Percentiles rank a stretch among this genome's conserved stretches.
phyloP scores from a whole-genome alignment of 257 asterid species.

The Capsicum baccatum region DNA sequence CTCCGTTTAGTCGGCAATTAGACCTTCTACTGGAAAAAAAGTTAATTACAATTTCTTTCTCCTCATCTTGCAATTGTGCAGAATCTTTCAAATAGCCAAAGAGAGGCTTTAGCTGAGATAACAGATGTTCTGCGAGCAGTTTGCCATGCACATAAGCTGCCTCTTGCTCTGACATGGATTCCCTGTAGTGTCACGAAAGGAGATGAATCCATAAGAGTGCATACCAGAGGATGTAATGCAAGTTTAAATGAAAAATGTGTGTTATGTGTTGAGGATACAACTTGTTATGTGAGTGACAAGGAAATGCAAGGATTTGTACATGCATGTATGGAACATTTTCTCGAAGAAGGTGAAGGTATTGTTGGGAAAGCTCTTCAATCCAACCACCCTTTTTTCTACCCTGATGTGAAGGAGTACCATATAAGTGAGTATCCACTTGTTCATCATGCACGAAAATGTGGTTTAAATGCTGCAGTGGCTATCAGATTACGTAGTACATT shows the following conservation, averaged over 20 bases:
- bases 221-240: slow-evolving; percentile 32
- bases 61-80: slow-evolving; percentile 59
- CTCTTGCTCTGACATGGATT: slow-evolving; percentile 92
- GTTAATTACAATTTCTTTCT: slow-evolving; percentile 23
- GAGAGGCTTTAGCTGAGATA: slow-evolving; percentile 81
- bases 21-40: neutral
- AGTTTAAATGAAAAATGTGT: slow-evolving; percentile 46
- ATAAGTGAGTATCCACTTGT: slow-evolving; percentile 86
- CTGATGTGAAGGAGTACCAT: slow-evolving; percentile 77
- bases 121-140: slow-evolving; percentile 78
- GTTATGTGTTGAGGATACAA: slow-evolving; percentile 62
- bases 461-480: slow-evolving; percentile 91
- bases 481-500: slow-evolving; percentile 77
- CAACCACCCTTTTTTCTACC: slow-evolving; percentile 75
- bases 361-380: slow-evolving; percentile 95
- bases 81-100: slow-evolving; percentile 69
- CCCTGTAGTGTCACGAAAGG: slow-evolving; percentile 61
- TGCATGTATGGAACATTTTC: slow-evolving; percentile 78
- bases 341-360: slow-evolving; percentile 84
- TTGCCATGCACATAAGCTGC: slow-evolving; percentile 87
- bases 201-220: slow-evolving; percentile 14
- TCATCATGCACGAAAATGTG: slow-evolving; percentile 88
- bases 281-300: slow-evolving; percentile 77
- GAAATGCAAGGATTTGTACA: slow-evolving; percentile 75
- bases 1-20: neutral